These are phyloP conservation scores for Cryomyces minteri DNA, from an alignment of 495 filamentous ascomycete species.

Conservation along the genomic window DNA sequence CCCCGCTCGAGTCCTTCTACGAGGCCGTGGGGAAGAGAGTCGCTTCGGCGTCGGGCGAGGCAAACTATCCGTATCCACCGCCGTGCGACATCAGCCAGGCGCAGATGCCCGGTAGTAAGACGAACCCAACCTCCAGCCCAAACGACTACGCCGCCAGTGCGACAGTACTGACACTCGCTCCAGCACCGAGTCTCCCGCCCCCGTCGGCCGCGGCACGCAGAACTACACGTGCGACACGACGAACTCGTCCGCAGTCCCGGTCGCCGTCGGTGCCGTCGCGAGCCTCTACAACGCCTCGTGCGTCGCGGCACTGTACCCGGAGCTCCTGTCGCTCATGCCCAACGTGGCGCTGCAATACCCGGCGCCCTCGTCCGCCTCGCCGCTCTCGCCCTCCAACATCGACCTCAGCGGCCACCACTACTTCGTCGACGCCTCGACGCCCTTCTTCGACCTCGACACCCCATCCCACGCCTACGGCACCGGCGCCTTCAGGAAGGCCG, in stretches of 20 bases:
- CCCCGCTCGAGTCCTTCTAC: too few species aligned
- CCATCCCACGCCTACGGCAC: conserved; percentile 32
- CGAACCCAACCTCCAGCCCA: background rate
- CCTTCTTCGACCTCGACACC: conserved; percentile 65
- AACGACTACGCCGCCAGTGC: background rate
- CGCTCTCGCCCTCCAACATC: conserved; percentile 31
- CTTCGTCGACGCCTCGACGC: conserved; percentile 41
- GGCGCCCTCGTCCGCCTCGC: conserved; percentile 16
- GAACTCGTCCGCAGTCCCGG: conserved; percentile 34
- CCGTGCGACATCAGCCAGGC: background rate
- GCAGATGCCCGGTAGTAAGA: background rate
- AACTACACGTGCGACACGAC: conserved; percentile 75
- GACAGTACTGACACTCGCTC: conserved; percentile 4
- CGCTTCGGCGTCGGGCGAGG: too few species aligned
- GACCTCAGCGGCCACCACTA: conserved; percentile 65
- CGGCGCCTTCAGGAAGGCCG: conserved; percentile 36
- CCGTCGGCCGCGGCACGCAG: conserved; percentile 74
- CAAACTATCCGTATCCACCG: background rate
- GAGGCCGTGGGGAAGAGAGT: too few species aligned
- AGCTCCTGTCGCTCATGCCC: conserved; percentile 37
- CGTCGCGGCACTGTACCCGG: conserved; percentile 44
- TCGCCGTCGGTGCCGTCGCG: conserved; percentile 55
- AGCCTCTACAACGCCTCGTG: conserved; percentile 80
- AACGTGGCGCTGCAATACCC: conserved; percentile 35
- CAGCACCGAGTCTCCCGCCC: conserved; percentile 29